Base-by-base conservation (phyloP, 2,329 filamentous ascomycete species). In the Ophiostoma triangulosporum region DNA sequence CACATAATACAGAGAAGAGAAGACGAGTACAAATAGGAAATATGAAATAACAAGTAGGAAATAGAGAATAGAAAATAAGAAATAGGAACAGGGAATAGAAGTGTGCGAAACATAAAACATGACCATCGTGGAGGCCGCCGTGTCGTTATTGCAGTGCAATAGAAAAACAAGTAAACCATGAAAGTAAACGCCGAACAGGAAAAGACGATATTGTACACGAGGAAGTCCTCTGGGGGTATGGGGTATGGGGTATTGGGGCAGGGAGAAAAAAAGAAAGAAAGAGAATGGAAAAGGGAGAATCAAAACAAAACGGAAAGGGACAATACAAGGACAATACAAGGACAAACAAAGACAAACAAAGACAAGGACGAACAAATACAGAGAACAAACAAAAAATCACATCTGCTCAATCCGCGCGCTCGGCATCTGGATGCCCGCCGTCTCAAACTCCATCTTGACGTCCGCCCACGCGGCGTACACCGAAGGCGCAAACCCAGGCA, bases 371-470 rank as follows among this genome's bases (percentile, higher is more conserved):
- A 6, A 3, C 9, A 20, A 15, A 48, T 2, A n/a, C n/a, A n/a
- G 29, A 22, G 29, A 24, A 20, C 33, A 32, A 38, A 31, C 8
- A 38, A 8, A 11, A 4, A 15, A 11, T 14, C 22, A 81, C 67
- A 82, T 69, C 56, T 68, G 74, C 59, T 78, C 76, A 57, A 82
- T 73, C 50, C 78, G 69, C 40, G 71, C 74, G 61, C 76, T 80
- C 11, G 78, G 79, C 65, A 82, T 70, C 64, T 79, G 77, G 67
- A 81, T 73, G 9, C 73, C 70, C 20, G 74, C 70, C 57, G 81
- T 77, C 38, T 77, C 76, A 54, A 72, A 79, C 59, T 81, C 78
- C 24, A 77, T 65, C 67, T 82, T 81, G 40, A 71, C 69, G 6
- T 57, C 58, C 14, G 62, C 65, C 71, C 77, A 82, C 1, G 74